phyloP scores from a whole-genome alignment of 352 stramenopile species.

The Phytophthora syringae region DNA sequence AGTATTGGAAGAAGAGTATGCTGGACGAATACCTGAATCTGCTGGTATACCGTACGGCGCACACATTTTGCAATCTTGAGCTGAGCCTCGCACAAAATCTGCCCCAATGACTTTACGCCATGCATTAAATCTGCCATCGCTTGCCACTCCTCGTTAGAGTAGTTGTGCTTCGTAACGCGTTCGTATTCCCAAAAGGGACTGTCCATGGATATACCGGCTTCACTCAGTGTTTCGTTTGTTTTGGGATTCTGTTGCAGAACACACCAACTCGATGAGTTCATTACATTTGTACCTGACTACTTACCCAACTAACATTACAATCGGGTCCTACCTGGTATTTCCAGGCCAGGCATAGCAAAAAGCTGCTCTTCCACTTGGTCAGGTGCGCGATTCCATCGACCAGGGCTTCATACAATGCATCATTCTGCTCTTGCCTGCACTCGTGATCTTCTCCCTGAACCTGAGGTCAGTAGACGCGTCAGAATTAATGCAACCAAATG shows the following conservation, averaged over 20 bases:
- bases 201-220: conserved; percentile 31
- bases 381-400: conserved; percentile 37
- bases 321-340: conserved; percentile 56
- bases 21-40: conserved; percentile 78
- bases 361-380: conserved; percentile 63
- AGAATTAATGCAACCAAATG: not conserved
- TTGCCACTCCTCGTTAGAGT: conserved; percentile 58
- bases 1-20: conserved; percentile 78
- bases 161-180: conserved; percentile 77
- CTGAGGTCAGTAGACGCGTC: not conserved
- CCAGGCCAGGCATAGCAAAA: conserved; percentile 57
- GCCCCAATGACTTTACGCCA: conserved; percentile 71
- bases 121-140: conserved; percentile 71
- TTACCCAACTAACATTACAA: not conserved
- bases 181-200: conserved; percentile 70
- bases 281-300: not conserved
- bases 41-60: conserved; percentile 62
- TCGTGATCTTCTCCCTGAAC: conserved; percentile 6
- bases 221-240: conserved; percentile 33
- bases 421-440: conserved; percentile 31
- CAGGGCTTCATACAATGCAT: conserved; percentile 26
- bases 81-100: conserved; percentile 45
- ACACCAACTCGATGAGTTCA: not conserved
- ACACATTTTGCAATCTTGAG: conserved; percentile 48
- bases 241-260: conserved; percentile 39